These are phyloP conservation scores for Paecilomyces formosus DNA, from an alignment of 2,329 filamentous ascomycete species.

Conservation along the genomic window DNA sequence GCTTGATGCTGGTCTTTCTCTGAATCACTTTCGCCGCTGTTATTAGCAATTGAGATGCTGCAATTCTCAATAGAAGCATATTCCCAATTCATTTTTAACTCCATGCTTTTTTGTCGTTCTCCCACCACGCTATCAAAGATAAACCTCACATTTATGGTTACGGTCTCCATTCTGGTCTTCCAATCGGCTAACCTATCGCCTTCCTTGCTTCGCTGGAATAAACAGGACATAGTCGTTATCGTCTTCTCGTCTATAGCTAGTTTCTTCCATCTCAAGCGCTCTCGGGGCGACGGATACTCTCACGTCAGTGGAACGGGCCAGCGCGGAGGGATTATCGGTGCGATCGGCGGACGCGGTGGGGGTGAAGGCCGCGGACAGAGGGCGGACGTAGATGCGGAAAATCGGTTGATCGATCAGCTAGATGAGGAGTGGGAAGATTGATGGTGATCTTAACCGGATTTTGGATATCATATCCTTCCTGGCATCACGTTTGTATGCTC, in stretches of 20 bases:
- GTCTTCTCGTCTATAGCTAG: constrained; percentile 37
- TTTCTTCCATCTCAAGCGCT: constrained; percentile 28
- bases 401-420: constrained; percentile 86
- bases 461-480: neutral
- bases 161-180: neutral
- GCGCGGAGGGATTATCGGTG: constrained; percentile 25
- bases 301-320: constrained; percentile 18
- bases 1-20: neutral
- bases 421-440: constrained; percentile 94
- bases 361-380: constrained; percentile 28
- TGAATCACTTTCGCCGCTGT: neutral
- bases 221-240: constrained; percentile 41
- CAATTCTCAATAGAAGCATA: neutral
- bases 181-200: constrained; percentile 9
- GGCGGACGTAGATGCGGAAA: constrained; percentile 68
- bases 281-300: constrained; percentile 25
- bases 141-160: neutral
- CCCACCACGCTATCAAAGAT: neutral
- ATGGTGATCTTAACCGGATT: neutral
- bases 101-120: neutral
- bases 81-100: neutral
- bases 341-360: constrained; percentile 24
- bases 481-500: neutral
- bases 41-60: neutral
- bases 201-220: constrained; percentile 3